Percentiles rank a stretch among this genome's conserved stretches.
These are phyloP conservation scores for Tolypocladium tundrense DNA, from an alignment of 2,329 filamentous ascomycete species.

Conservation along the genomic window DNA sequence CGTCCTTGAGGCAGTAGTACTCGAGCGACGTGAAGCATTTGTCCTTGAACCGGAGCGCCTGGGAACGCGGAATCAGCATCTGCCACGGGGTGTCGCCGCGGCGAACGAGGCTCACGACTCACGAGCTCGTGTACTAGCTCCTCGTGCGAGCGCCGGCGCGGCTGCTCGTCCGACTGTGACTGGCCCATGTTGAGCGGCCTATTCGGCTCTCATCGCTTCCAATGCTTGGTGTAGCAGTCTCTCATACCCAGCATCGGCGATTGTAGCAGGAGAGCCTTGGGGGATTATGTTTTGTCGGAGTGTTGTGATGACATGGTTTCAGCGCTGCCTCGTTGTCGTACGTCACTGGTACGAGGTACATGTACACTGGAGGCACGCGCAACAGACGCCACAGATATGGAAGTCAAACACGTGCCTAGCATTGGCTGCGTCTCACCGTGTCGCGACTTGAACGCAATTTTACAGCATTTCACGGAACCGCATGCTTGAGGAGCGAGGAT, in stretches of 20 bases:
- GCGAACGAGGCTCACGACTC: slow-evolving; percentile 24
- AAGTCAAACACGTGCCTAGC: background rate
- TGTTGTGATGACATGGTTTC: background rate
- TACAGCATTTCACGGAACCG: background rate
- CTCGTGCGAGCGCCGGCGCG: slow-evolving; percentile 36
- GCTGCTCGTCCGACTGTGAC: slow-evolving; percentile 34
- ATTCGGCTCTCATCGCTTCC: slow-evolving; percentile 11
- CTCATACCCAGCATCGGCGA: background rate
- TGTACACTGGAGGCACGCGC: background rate
- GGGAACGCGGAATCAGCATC: background rate
- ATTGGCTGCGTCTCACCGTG: background rate
- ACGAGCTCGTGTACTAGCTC: slow-evolving; percentile 42
- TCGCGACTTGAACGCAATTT: background rate
- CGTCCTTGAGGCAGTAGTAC: slow-evolving; percentile 62
- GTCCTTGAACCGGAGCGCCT: slow-evolving; percentile 55
- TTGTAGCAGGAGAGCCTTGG: background rate
- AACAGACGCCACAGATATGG: background rate
- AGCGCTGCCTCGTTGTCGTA: background rate
- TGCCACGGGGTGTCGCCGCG: background rate
- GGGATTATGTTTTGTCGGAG: background rate
- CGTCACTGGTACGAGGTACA: background rate
- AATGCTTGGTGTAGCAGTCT: background rate
- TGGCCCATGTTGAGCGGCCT: slow-evolving; percentile 37
- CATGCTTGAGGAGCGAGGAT: background rate
- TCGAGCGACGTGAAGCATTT: slow-evolving; percentile 64